A percentile compares a stretch with the other conserved stretches of the same genome.
Conservation (phyloP, 768 basidiomycete species). For the Boletus sensibilis region DNA sequence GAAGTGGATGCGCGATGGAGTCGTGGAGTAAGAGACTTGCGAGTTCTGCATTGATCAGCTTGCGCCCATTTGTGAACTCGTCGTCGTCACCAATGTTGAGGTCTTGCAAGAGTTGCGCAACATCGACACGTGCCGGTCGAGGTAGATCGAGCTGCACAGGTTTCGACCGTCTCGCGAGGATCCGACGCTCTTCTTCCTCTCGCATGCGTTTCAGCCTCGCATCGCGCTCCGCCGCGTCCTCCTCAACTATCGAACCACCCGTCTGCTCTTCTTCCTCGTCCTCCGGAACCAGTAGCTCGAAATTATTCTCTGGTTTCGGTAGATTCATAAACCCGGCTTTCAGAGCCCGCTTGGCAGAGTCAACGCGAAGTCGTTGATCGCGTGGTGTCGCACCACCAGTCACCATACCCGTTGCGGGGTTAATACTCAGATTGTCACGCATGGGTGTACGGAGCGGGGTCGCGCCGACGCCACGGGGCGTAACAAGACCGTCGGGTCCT, state of each 20-base stretch:
- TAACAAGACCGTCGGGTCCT: conserved; percentile 44
- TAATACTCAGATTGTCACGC: conserved; percentile 90
- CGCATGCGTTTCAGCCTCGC: conserved; percentile 59
- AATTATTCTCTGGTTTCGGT: conserved; percentile 95
- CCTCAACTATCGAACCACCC: conserved; percentile 41
- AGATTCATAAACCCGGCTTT: conserved; percentile 78
- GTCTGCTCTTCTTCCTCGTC: conserved; percentile 60
- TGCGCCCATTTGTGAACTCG: conserved; percentile 51
- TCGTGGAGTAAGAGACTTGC: conserved; percentile 82
- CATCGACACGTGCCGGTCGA: conserved; percentile 80
- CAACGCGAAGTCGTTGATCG: conserved; percentile 61
- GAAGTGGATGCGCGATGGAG: conserved; percentile 80
- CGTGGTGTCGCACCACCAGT: conserved; percentile 68
- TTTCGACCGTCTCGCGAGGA: conserved; percentile 78
- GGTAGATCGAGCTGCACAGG: conserved; percentile 82
- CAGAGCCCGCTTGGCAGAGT: conserved; percentile 71
- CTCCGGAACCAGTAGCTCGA: conserved; percentile 90
- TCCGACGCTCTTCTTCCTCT: conserved; percentile 77
- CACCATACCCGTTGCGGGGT: conserved; percentile 61
- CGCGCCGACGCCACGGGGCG: conserved; percentile 55
- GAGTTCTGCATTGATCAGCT: conserved; percentile 75
- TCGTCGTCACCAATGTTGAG: conserved; percentile 52
- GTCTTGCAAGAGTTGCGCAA: conserved; percentile 57
- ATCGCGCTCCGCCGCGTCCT: conserved; percentile 94
- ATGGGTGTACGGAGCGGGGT: conserved; percentile 94